phyloP scores from a whole-genome alignment of 345 rosid genomes.

The Populus simonii region DNA sequence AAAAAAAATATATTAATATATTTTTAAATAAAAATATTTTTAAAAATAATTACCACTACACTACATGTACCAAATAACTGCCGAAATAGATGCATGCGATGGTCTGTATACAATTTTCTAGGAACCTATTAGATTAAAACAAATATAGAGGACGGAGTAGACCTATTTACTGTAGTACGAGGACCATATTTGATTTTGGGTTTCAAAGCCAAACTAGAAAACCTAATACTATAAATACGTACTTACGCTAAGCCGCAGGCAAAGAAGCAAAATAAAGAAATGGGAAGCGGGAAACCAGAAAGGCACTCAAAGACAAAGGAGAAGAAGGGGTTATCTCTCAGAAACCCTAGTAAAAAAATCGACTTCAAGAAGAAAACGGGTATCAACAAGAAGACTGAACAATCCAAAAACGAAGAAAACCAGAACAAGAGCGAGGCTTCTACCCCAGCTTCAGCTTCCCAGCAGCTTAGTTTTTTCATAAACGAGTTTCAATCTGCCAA shows the following conservation, averaged over 20 bases:
- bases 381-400: no score
- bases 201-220: no score
- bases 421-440: not conserved
- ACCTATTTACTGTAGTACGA: no score
- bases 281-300: constrained; percentile 20
- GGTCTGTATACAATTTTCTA: not conserved
- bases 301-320: not conserved
- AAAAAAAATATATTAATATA: no score
- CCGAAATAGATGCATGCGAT: not conserved
- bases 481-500: constrained; percentile 55
- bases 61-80: no score
- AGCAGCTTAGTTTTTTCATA: constrained; percentile 53
- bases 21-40: no score
- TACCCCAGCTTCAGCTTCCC: constrained; percentile 33
- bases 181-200: no score
- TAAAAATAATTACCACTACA: no score
- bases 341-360: not conserved
- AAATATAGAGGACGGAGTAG: no score
- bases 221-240: no score
- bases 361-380: not conserved
- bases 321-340: not conserved
- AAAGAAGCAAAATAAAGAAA: not conserved
- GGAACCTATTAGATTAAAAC: no score
- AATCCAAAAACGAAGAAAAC: no score
- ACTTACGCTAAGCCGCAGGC: not conserved